phyloP scores from a whole-genome alignment of 805 yeast genomes.

The Starmerella etchellsii region DNA sequence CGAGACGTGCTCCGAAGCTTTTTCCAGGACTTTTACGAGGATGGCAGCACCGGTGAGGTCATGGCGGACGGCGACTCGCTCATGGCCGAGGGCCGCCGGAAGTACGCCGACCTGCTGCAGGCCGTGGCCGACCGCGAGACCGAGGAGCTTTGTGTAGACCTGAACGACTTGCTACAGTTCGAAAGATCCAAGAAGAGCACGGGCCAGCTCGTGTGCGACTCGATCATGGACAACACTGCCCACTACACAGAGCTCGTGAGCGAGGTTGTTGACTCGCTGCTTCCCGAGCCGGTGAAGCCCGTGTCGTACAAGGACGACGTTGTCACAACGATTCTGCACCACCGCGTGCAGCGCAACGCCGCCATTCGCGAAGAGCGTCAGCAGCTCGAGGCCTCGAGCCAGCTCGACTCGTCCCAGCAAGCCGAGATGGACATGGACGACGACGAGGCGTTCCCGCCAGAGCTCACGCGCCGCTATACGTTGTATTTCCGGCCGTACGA shows the following conservation, averaged over 20 bases:
- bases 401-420: conserved; percentile 2
- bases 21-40: conserved; percentile 27
- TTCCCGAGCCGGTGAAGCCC: conserved; percentile 80
- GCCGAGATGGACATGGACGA: conserved; percentile 11
- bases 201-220: conserved; percentile 36
- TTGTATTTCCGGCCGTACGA: conserved; percentile 76
- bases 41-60: conserved; percentile 25
- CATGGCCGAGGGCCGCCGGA: conserved; percentile 27
- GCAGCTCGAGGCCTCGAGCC: conserved; percentile 28
- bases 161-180: conserved; percentile 69
- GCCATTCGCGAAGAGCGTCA: conserved; percentile 53
- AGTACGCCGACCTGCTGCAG: conserved; percentile 65
- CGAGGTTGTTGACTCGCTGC: conserved; percentile 57
- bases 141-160: conserved; percentile 54
- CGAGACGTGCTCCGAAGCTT: conserved; percentile 49
- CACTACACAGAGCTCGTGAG: conserved; percentile 71
- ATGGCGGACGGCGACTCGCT: conserved; percentile 24
- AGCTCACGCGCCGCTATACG: conserved; percentile 72
- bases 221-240: conserved; percentile 58
- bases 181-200: conserved; percentile 37
- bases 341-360: conserved; percentile 71
- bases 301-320: conserved; percentile 77
- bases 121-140: conserved; percentile 72
- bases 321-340: conserved; percentile 81
- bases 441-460: conserved; percentile 55